Conservation (phyloP, 1,139 yeast genomes). For the Diutina neorugosa region DNA sequence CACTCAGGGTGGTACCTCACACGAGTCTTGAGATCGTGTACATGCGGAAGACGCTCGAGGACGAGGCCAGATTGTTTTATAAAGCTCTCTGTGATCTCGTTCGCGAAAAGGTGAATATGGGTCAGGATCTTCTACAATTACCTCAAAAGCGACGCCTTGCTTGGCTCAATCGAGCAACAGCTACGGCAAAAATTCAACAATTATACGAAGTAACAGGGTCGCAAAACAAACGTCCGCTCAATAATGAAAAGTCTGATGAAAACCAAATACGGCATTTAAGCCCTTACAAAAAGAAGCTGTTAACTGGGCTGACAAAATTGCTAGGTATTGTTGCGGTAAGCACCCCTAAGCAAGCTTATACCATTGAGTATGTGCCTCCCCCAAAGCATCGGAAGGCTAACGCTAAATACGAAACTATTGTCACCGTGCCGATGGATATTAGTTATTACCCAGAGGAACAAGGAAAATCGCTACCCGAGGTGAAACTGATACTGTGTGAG, state of each 20-base stretch:
- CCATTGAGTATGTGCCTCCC: constrained; percentile 24
- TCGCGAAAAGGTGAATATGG: constrained; percentile 19
- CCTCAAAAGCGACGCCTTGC: background rate
- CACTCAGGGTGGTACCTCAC: constrained; percentile 26
- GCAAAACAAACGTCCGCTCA: constrained; percentile 11
- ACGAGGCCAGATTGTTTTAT: constrained; percentile 15
- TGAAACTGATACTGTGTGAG: constrained; percentile 20
- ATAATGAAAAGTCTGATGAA: constrained; percentile 13
- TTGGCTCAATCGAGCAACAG: constrained; percentile 6
- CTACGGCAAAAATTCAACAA: constrained; percentile 19
- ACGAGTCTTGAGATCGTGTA: constrained; percentile 12
- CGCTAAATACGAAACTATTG: constrained; percentile 11
- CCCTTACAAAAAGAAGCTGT: constrained; percentile 22
- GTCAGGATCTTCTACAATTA: constrained; percentile 11
- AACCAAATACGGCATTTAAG: constrained; percentile 21
- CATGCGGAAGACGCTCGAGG: constrained; percentile 6
- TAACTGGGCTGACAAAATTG: constrained; percentile 23
- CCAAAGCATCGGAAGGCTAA: constrained; percentile 10
- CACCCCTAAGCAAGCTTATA: constrained; percentile 23
- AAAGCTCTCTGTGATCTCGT: constrained; percentile 26
- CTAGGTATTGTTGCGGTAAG: constrained; percentile 26
- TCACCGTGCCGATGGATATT: constrained; percentile 25
- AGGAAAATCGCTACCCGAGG: constrained; percentile 16
- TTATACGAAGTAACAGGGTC: constrained; percentile 17
- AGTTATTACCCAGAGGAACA: constrained; percentile 17